These are phyloP conservation scores for Leccinum boreale DNA, from an alignment of 768 basidiomycete species.

Conservation along the genomic window DNA sequence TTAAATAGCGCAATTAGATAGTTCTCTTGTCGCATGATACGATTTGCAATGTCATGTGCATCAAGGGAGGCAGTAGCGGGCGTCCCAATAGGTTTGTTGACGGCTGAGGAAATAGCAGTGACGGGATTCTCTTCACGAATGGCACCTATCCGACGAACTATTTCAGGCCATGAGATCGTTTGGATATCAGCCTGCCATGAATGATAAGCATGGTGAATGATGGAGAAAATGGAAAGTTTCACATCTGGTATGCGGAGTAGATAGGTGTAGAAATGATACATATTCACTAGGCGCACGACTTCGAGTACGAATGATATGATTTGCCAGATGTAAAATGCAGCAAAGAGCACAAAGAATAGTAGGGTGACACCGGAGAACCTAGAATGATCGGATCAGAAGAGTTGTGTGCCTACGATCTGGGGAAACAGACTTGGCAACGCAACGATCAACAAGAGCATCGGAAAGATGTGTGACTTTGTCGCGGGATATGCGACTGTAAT, in stretches of 20 bases:
- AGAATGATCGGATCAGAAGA: conserved; percentile 16
- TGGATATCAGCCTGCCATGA: conserved; percentile 86
- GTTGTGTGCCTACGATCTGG: neutral
- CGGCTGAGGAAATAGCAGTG: conserved; percentile 74
- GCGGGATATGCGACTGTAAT: conserved; percentile 77
- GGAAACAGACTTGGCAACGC: conserved; percentile 71
- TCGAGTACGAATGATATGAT: conserved; percentile 74
- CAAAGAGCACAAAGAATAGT: conserved; percentile 81
- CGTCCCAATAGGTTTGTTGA: conserved; percentile 49
- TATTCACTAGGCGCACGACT: conserved; percentile 78
- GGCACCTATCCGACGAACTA: conserved; percentile 84
- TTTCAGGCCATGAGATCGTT: conserved; percentile 94
- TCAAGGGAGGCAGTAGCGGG: conserved; percentile 85
- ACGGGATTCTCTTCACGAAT: conserved; percentile 93
- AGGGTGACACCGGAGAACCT: conserved; percentile 85
- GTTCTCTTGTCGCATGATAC: conserved; percentile 97
- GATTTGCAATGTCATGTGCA: conserved; percentile 96
- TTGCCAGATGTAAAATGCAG: conserved; percentile 88
- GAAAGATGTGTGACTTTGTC: conserved; percentile 67
- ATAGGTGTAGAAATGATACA: conserved; percentile 96
- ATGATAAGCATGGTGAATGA: conserved; percentile 10
- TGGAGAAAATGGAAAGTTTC: conserved; percentile 22
- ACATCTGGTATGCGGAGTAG: conserved; percentile 94
- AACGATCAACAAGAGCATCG: conserved; percentile 79
- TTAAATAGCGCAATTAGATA: conserved; percentile 98